A percentile compares a stretch with the other conserved stretches of the same genome.
Evolutionary conservation across 305 asterid species (phyloP).

Genomic region (Fraxinus latifolia): DNA sequence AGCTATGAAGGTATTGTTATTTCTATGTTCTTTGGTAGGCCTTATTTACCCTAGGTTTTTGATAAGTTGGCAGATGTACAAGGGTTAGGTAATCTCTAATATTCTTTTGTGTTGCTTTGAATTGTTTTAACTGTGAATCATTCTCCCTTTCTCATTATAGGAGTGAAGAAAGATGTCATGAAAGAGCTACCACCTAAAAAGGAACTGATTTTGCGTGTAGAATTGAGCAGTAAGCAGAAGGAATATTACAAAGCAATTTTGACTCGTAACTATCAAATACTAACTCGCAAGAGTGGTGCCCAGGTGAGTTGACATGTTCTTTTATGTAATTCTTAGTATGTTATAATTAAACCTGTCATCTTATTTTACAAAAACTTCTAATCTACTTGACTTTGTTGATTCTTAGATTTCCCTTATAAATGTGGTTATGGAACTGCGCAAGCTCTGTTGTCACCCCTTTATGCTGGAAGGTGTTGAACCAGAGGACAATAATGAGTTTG

Average conservation of each 20-base stretch:
- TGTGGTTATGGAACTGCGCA: constrained; percentile 99
- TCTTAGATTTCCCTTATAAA: constrained; percentile 85
- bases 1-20: neutral
- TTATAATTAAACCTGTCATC: constrained; percentile 2
- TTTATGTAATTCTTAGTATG: constrained; percentile 8
- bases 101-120: constrained; percentile 12
- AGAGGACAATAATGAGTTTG: constrained; percentile 67
- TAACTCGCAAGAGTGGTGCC: constrained; percentile 95
- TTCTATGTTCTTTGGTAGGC: neutral
- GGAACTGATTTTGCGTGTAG: constrained; percentile 92
- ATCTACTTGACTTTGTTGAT: constrained; percentile 26
- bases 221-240: constrained; percentile 86
- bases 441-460: constrained; percentile 95
- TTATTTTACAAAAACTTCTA: constrained; percentile 14
- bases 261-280: constrained; percentile 88
- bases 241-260: constrained; percentile 93
- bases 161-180: constrained; percentile 95
- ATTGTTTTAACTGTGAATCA: neutral
- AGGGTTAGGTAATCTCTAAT: neutral
- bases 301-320: constrained; percentile 54
- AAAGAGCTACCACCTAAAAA: constrained; percentile 91
- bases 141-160: constrained; percentile 40
- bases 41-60: neutral
- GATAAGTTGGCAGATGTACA: neutral
- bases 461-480: constrained; percentile 99